These are phyloP conservation scores for Saccharum spontaneum DNA, from an alignment of 176 grass and related monocot genomes.

Conservation along the genomic window DNA sequence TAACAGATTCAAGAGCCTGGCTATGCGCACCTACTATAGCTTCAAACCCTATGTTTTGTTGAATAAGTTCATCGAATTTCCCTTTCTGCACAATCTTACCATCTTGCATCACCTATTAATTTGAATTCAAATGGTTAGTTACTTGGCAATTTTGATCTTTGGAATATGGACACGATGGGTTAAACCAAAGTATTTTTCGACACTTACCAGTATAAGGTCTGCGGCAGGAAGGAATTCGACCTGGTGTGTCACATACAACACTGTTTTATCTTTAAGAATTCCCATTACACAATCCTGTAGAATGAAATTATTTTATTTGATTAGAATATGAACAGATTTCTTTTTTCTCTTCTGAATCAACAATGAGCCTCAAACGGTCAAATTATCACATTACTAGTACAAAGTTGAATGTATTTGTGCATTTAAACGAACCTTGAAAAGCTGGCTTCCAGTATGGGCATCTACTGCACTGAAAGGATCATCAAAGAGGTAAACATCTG, in stretches of 20 bases:
- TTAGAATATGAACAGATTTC: not conserved
- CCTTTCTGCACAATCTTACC: constrained; percentile 84
- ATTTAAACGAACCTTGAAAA: constrained; percentile 78
- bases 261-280: constrained; percentile 83
- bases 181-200: constrained; percentile 23
- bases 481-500: constrained; percentile 94
- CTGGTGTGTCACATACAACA: constrained; percentile 96
- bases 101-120: constrained; percentile 90
- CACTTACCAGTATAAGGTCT: constrained; percentile 85
- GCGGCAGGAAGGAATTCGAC: constrained; percentile 96
- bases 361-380: not conserved
- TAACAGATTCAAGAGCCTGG: constrained; percentile 83
- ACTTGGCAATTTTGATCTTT: no score
- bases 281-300: constrained; percentile 92
- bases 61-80: constrained; percentile 78
- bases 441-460: constrained; percentile 86
- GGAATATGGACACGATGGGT: not conserved
- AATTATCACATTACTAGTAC: constrained; percentile 4
- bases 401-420: not conserved
- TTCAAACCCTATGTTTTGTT: constrained; percentile 88
- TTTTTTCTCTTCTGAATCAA: not conserved
- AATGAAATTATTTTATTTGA: constrained; percentile 18
- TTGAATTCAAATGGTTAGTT: constrained; percentile 32
- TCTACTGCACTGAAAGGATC: constrained; percentile 98
- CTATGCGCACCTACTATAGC: constrained; percentile 89